Base-by-base conservation (phyloP, 192 early-diverging fungal species). In the Umbelopsis sp. region DNA sequence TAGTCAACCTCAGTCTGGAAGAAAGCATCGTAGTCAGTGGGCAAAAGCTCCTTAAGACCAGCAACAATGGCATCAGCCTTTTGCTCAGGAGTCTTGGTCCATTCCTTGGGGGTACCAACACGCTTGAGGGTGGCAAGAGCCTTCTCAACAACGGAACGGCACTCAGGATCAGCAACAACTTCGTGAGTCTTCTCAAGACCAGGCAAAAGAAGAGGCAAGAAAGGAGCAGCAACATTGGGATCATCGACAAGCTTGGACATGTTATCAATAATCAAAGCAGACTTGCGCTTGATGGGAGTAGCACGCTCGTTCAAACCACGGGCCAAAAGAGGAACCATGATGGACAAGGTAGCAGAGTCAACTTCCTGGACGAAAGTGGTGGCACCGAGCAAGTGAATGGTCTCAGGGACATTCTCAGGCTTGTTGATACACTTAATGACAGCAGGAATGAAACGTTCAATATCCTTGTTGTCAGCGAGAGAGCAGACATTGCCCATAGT, bases 181-280 rank as follows among this genome's bases (percentile, higher is more conserved):
- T 94, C 91, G 69, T 90, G 85, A 71, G 91, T 88, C 72, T 88
- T 86, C 65, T 93, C 88, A 73, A 94, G 80, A 81, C 88, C 89
- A 52, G 93, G 93, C 70, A 93, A 80, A 49, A 94, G 83, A 56
- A 85, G 78, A 71, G 91, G 91, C 81, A 94, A 82, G 89, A 94
- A 94, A 74, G 90, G 91, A 73, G 86, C 84, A 59, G 91, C 91
- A 71, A 91, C 88, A 74, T 86, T 83, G 65, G 93, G 91, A 83
- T 93, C 86, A 79, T 93, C 90, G 70, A 93, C 91, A 62, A 94
- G 86, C 84, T 93, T 94, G 81, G 89, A 92, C 93, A 94, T 94
- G 88, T 94, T 94, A 87, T 93, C 91, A 76, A 94, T 92, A 80
- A 94, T 92, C 72, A 93, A 87, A 69, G 89, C 87, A 75, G 87